Conservation (phyloP, 164 flowering plant species). For the Malania oleifera region DNA sequence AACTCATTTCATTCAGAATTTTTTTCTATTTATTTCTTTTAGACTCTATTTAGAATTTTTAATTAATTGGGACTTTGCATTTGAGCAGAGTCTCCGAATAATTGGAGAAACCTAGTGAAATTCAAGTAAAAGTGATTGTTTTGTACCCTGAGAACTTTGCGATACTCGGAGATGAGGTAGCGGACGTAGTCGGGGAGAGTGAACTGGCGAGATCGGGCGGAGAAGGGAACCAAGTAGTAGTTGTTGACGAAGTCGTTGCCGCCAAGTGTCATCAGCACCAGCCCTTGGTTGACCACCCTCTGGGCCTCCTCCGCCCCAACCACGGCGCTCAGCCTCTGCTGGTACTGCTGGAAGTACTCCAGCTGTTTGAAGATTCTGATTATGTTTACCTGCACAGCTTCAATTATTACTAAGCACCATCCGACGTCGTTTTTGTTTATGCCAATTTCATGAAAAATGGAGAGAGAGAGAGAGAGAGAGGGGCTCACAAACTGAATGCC, state of each 20-base stretch:
- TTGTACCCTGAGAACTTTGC: constrained; percentile 31
- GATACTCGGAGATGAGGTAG: constrained; percentile 33
- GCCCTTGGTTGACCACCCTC: constrained; percentile 26
- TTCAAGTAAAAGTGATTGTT: too few relatives aligned
- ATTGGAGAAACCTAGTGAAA: too few relatives aligned
- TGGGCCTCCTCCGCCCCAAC: constrained; percentile 20
- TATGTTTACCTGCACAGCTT: constrained; percentile 30
- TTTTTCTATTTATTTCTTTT: too few relatives aligned
- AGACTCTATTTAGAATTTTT: too few relatives aligned
- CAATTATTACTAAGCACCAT: too few relatives aligned
- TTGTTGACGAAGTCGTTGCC: constrained; percentile 51
- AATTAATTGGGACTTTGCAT: too few relatives aligned
- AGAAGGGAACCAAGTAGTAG: constrained; percentile 43
- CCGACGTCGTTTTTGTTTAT: too few relatives aligned
- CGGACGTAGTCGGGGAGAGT: constrained; percentile 30
- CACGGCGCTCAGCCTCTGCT: constrained; percentile 19
- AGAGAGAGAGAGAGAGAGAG: too few relatives aligned
- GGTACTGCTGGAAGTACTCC: constrained; percentile 32
- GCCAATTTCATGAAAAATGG: too few relatives aligned
- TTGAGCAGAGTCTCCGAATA: too few relatives aligned
- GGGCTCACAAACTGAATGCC: constrained; percentile 43
- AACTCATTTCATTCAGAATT: too few relatives aligned
- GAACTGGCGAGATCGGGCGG: constrained; percentile 39
- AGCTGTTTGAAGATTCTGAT: constrained; percentile 30
- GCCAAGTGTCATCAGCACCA: constrained; percentile 34